Evolutionary conservation across 331 rosid genomes (phyloP).

Genomic region (Acacia concinna): DNA sequence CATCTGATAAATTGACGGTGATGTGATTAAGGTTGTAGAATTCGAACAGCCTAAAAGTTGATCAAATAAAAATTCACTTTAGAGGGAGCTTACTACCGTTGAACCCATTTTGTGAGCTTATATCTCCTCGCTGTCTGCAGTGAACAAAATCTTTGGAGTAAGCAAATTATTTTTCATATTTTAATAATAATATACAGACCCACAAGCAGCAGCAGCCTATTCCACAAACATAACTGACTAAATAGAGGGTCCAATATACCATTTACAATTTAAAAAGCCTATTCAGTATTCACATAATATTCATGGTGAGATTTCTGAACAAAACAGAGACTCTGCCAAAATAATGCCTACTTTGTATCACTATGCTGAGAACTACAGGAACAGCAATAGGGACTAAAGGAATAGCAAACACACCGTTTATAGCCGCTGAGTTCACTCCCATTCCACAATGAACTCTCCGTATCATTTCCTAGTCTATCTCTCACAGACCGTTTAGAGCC

Average conservation of each 20-base stretch:
- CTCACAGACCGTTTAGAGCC: constrained; percentile 86
- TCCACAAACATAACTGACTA: not conserved
- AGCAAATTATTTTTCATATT: not conserved
- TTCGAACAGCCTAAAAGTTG: constrained; percentile 22
- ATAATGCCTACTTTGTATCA: not conserved
- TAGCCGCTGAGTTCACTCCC: constrained; percentile 45
- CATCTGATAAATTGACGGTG: constrained; percentile 37
- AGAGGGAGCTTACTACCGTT: constrained; percentile 56
- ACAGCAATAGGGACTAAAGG: constrained; percentile 12
- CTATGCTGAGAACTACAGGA: not conserved
- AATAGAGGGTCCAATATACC: not conserved
- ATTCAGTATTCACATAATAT: not conserved
- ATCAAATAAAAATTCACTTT: constrained; percentile 31
- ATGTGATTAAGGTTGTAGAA: constrained; percentile 27
- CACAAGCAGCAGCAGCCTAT: constrained; percentile 1
- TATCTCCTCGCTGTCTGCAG: constrained; percentile 74
- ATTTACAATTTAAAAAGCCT: not conserved
- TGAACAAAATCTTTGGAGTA: constrained; percentile 22
- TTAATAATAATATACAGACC: constrained; percentile 2
- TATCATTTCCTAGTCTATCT: constrained; percentile 80
- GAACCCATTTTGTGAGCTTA: constrained; percentile 45
- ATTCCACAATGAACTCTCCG: constrained; percentile 44
- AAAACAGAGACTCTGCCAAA: not conserved
- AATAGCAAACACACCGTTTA: constrained; percentile 64
- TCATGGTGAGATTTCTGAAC: not conserved